Percentiles rank a stretch among this genome's conserved stretches.
These are phyloP conservation scores for Bryoerythrophyllum caledonicum DNA, from an alignment of 225 moss, liverwort and hornwort genomes.

Conservation along the genomic window DNA sequence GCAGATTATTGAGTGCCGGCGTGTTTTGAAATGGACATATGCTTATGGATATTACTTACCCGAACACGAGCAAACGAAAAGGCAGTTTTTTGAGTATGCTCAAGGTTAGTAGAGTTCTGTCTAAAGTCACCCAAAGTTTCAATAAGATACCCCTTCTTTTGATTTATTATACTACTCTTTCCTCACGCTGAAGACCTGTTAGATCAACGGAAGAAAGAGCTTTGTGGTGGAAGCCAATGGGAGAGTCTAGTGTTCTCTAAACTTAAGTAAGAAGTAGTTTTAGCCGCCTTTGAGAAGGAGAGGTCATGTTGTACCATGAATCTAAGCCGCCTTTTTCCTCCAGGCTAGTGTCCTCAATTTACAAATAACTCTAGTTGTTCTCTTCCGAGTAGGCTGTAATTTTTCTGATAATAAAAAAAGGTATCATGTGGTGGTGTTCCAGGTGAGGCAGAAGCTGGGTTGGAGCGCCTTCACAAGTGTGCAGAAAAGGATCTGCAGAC, in stretches of 20 bases:
- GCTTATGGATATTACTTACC: constrained; percentile 93
- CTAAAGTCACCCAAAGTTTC: too few relatives aligned
- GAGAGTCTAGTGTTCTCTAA: too few relatives aligned
- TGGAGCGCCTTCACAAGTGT: constrained; percentile 92
- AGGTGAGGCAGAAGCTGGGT: constrained; percentile 79
- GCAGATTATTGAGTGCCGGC: constrained; percentile 93
- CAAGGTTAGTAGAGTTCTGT: constrained; percentile 49
- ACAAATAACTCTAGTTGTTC: constrained; percentile 3
- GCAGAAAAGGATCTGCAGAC: constrained; percentile 84
- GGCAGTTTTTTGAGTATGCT: constrained; percentile 91
- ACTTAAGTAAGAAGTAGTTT: too few relatives aligned
- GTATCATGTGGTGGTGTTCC: constrained; percentile 14
- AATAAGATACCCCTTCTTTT: too few relatives aligned
- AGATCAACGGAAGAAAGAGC: too few relatives aligned
- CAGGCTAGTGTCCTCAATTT: too few relatives aligned
- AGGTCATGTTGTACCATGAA: too few relatives aligned
- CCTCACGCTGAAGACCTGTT: too few relatives aligned
- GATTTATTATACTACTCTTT: too few relatives aligned
- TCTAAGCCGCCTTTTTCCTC: too few relatives aligned
- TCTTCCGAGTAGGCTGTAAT: neutral
- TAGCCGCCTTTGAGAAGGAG: too few relatives aligned
- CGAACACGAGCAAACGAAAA: constrained; percentile 73
- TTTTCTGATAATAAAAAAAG: neutral
- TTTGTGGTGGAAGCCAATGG: too few relatives aligned
- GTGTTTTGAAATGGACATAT: constrained; percentile 95